A percentile compares a stretch with the other conserved stretches of the same genome.
These are phyloP conservation scores for Suillus americanus DNA, from an alignment of 768 basidiomycete species.

Conservation along the genomic window DNA sequence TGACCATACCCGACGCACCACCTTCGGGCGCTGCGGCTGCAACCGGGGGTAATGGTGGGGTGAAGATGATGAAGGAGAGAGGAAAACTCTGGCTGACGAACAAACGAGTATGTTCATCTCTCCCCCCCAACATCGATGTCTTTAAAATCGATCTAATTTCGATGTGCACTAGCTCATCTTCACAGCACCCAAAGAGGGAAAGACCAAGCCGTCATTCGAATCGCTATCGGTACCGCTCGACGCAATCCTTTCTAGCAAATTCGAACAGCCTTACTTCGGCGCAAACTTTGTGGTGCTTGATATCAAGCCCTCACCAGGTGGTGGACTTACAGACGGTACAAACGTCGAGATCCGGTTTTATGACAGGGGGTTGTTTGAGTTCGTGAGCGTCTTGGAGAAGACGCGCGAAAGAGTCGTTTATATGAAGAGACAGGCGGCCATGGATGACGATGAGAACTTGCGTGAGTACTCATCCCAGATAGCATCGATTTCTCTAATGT, in stretches of 20 bases:
- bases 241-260: slow-evolving; percentile 65
- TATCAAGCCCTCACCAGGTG: slow-evolving; percentile 63
- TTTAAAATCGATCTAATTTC: slow-evolving; percentile 9
- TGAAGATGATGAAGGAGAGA: slow-evolving; percentile 54
- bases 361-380: slow-evolving; percentile 70
- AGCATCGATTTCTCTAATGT: not conserved
- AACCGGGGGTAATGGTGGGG: slow-evolving; percentile 54
- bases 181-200: slow-evolving; percentile 35
- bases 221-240: slow-evolving; percentile 57
- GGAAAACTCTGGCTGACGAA: slow-evolving; percentile 70
- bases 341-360: slow-evolving; percentile 66
- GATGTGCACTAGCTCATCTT: slow-evolving; percentile 57
- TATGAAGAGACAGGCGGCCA: slow-evolving; percentile 57
- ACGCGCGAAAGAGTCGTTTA: slow-evolving; percentile 73
- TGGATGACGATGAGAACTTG: slow-evolving; percentile 33
- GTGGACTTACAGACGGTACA: slow-evolving; percentile 67
- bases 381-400: slow-evolving; percentile 73
- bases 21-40: slow-evolving; percentile 41
- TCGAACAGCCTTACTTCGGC: slow-evolving; percentile 74
- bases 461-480: slow-evolving; percentile 22
- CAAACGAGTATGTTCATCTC: slow-evolving; percentile 54
- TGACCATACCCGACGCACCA: slow-evolving; percentile 56
- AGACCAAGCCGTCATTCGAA: slow-evolving; percentile 32
- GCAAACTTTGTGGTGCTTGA: slow-evolving; percentile 67
- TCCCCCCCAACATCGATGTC: slow-evolving; percentile 1